Conservation (phyloP, 2,329 filamentous ascomycete genomes). For the Coniochaeta ligniaria region DNA sequence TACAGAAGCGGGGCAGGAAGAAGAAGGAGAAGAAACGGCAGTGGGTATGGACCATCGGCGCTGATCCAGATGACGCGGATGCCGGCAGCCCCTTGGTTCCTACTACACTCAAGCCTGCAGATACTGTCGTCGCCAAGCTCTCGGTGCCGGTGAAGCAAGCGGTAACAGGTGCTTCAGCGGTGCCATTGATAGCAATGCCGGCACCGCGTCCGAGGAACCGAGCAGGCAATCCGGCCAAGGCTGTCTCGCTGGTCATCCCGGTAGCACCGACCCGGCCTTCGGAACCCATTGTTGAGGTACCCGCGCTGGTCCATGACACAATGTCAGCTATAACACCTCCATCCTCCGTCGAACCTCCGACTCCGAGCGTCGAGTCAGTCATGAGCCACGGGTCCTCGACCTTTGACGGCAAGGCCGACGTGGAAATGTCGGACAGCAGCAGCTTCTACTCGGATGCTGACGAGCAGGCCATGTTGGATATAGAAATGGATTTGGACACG, state of each 20-base stretch:
- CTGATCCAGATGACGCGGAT: slow-evolving; percentile 37
- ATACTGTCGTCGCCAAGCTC: slow-evolving; percentile 4
- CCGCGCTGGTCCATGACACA: not conserved
- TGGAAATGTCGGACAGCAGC: slow-evolving; percentile 43
- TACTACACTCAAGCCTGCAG: slow-evolving; percentile 9
- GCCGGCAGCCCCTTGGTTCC: slow-evolving; percentile 12
- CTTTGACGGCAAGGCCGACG: slow-evolving; percentile 23
- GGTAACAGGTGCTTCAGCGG: not conserved
- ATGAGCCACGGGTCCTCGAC: slow-evolving; percentile 18
- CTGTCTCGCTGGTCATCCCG: slow-evolving; percentile 4
- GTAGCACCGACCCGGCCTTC: not conserved
- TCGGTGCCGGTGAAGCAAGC: not conserved
- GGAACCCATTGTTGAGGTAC: slow-evolving; percentile 2
- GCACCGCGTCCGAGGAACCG: slow-evolving; percentile 12
- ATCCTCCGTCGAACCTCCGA: slow-evolving; percentile 24
- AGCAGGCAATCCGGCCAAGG: slow-evolving; percentile 2
- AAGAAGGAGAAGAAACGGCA: slow-evolving; percentile 57
- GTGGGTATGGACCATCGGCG: slow-evolving; percentile 61
- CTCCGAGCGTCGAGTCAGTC: slow-evolving; percentile 32
- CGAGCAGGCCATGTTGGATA: slow-evolving; percentile 9
- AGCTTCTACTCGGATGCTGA: slow-evolving; percentile 29
- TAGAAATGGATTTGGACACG: slow-evolving; percentile 24
- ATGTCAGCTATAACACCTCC: not conserved
- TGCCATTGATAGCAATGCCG: slow-evolving; percentile 16
- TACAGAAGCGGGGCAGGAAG: slow-evolving; percentile 45